A percentile compares a stretch with the other conserved stretches of the same genome.
Evolutionary conservation across 768 basidiomycete genomes (phyloP).

Genomic region (Mycena haematopus): DNA sequence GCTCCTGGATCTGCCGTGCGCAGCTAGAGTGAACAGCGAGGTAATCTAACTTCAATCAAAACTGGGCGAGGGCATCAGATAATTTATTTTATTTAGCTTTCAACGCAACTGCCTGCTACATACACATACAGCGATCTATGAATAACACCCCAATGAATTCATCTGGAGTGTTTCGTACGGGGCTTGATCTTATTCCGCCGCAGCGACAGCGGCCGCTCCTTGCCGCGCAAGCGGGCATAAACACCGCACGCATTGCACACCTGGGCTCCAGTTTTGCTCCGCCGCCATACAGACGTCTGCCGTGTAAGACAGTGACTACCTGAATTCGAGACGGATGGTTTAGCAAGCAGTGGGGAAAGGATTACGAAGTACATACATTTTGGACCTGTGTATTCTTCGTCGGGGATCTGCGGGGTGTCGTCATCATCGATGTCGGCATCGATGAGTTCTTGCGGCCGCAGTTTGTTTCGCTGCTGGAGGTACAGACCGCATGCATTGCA

Average conservation of each 20-base stretch:
- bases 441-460: slow-evolving; percentile 27
- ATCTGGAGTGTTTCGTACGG: slow-evolving; percentile 24
- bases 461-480: slow-evolving; percentile 27
- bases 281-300: slow-evolving; percentile 25
- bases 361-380: neutral
- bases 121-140: neutral
- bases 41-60: too few relatives aligned
- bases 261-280: slow-evolving; percentile 23
- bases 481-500: slow-evolving; percentile 29
- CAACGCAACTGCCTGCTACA: neutral
- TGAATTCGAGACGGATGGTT: neutral
- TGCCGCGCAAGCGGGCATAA: slow-evolving; percentile 19
- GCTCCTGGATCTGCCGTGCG: neutral
- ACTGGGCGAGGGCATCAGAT: too few relatives aligned
- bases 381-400: slow-evolving; percentile 24
- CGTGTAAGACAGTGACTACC: slow-evolving; percentile 22
- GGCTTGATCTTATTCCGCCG: slow-evolving; percentile 24
- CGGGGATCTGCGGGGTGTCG: slow-evolving; percentile 20
- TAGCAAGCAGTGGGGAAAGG: neutral
- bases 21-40: too few relatives aligned
- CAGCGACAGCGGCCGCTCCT: slow-evolving; percentile 22
- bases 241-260: slow-evolving; percentile 29
- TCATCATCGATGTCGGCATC: slow-evolving; percentile 25
- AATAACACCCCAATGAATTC: slow-evolving; percentile 1
- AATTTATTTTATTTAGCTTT: too few relatives aligned